A percentile compares a stretch with the other conserved stretches of the same genome.
phyloP scores from a whole-genome alignment of 2,329 filamentous ascomycete genomes.

The Calonectria pteridis region DNA sequence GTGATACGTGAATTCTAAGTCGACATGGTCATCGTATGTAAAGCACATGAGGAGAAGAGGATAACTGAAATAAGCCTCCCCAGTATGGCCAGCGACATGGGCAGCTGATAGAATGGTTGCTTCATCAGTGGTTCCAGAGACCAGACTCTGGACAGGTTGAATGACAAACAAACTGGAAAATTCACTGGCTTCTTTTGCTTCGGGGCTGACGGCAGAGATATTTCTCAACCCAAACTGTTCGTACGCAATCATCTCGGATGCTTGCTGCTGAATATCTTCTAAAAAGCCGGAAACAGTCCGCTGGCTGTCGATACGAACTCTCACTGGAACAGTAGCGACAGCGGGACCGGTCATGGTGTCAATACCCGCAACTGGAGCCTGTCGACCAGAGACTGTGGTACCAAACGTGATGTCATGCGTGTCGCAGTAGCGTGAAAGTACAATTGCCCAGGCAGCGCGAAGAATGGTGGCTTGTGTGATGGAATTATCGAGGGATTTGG shows the following conservation, averaged over 20 bases:
- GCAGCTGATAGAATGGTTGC: not conserved
- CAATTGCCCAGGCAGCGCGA: conserved; percentile 16
- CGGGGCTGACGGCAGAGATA: not conserved
- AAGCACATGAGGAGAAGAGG: conserved; percentile 5
- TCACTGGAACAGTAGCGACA: not conserved
- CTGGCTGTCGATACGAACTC: not conserved
- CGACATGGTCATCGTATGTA: conserved; percentile 3
- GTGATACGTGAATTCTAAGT: conserved; percentile 1
- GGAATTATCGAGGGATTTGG: not conserved
- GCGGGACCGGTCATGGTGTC: conserved; percentile 6
- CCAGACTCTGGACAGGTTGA: not conserved
- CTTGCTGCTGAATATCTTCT: not conserved
- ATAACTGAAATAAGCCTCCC: not conserved
- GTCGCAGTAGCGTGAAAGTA: conserved; percentile 5
- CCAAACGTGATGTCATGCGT: conserved; percentile 13
- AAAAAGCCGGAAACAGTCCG: not conserved
- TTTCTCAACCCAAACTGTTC: not conserved
- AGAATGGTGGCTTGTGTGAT: conserved; percentile 10
- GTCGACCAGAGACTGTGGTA: conserved; percentile 10
- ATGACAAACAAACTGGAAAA: not conserved
- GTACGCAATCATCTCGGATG: not conserved
- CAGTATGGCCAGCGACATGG: not conserved
- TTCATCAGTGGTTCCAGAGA: not conserved
- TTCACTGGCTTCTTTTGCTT: not conserved
- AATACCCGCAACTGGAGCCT: conserved; percentile 4